These are phyloP conservation scores for Wickerhamomyces hampshirensis DNA, from an alignment of 805 yeast genomes.

Conservation along the genomic window DNA sequence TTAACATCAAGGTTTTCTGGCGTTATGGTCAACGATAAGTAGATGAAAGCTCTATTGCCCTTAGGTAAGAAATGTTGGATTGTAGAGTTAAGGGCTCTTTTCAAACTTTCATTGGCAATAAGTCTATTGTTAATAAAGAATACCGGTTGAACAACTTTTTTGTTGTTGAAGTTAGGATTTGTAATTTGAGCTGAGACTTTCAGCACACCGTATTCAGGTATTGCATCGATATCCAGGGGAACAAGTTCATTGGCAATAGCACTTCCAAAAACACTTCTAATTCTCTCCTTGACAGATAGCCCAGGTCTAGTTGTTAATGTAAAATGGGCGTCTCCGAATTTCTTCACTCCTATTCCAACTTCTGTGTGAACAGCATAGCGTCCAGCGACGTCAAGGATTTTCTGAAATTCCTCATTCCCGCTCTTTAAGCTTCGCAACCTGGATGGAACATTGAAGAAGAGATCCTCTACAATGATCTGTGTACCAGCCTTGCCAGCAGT, in stretches of 20 bases:
- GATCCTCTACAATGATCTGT: slow-evolving; percentile 76
- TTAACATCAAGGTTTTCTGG: slow-evolving; percentile 84
- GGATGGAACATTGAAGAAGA: slow-evolving; percentile 84
- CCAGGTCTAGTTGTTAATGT: slow-evolving; percentile 55
- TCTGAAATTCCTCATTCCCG: slow-evolving; percentile 67
- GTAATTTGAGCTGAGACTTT: slow-evolving; percentile 58
- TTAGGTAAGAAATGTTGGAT: slow-evolving; percentile 57
- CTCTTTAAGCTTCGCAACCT: slow-evolving; percentile 63
- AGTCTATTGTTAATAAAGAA: slow-evolving; percentile 83
- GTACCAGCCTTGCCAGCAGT: slow-evolving; percentile 89
- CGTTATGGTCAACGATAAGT: slow-evolving; percentile 59
- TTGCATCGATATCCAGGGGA: slow-evolving; percentile 33
- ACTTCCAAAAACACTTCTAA: slow-evolving; percentile 69
- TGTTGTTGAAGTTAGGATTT: slow-evolving; percentile 64
- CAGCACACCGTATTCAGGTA: slow-evolving; percentile 43
- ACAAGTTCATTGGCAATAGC: slow-evolving; percentile 61
- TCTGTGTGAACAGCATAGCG: slow-evolving; percentile 71
- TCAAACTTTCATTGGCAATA: slow-evolving; percentile 77
- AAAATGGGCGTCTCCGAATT: slow-evolving; percentile 68
- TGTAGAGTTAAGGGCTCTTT: slow-evolving; percentile 55
- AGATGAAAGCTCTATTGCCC: slow-evolving; percentile 73
- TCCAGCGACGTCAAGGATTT: slow-evolving; percentile 77
- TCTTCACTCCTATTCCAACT: slow-evolving; percentile 77
- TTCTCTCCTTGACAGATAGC: slow-evolving; percentile 55
- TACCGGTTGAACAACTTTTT: slow-evolving; percentile 61